These are phyloP conservation scores for Trichoderma brevicompactum DNA, from an alignment of 2,329 filamentous ascomycete species.

Conservation along the genomic window DNA sequence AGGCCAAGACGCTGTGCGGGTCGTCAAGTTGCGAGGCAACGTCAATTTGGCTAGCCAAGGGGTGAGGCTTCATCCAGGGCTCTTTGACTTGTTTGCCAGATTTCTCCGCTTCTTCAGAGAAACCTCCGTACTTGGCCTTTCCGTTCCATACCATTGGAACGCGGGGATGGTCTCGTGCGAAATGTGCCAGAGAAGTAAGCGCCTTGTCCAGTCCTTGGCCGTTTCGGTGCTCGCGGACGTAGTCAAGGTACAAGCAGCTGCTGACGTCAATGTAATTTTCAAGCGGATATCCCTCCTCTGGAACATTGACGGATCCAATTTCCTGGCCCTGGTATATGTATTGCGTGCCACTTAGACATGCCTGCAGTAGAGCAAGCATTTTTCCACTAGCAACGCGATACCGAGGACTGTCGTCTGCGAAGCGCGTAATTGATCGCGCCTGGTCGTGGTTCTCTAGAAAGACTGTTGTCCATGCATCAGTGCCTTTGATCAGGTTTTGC, in stretches of 20 bases:
- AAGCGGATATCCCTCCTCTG: conserved; percentile 60
- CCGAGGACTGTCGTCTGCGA: conserved; percentile 53
- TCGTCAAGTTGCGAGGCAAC: conserved; percentile 57
- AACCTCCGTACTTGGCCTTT: conserved; percentile 40
- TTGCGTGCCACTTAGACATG: conserved; percentile 60
- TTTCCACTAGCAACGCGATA: conserved; percentile 57
- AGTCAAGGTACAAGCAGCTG: conserved; percentile 50
- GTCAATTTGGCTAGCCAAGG: conserved; percentile 52
- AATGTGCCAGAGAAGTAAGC: conserved; percentile 39
- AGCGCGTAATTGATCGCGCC: conserved; percentile 61
- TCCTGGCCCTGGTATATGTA: conserved; percentile 73
- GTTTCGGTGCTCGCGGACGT: conserved; percentile 38
- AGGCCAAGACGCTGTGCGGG: conserved; percentile 41
- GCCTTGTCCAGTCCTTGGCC: conserved; percentile 44
- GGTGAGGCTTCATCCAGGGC: conserved; percentile 44
- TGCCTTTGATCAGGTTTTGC: conserved; percentile 56
- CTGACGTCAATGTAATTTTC: conserved; percentile 57
- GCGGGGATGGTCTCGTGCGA: conserved; percentile 65
- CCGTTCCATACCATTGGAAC: conserved; percentile 69
- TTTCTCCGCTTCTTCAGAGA: conserved; percentile 44
- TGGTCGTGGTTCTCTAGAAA: conserved; percentile 71
- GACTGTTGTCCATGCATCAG: conserved; percentile 65
- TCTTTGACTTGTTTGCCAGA: conserved; percentile 36
- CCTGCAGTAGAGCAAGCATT: conserved; percentile 60
- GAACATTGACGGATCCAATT: conserved; percentile 66